Percentiles rank a stretch among this genome's conserved stretches.
phyloP scores from a whole-genome alignment of 208 protist species.

The Naegleria lovaniensis region DNA sequence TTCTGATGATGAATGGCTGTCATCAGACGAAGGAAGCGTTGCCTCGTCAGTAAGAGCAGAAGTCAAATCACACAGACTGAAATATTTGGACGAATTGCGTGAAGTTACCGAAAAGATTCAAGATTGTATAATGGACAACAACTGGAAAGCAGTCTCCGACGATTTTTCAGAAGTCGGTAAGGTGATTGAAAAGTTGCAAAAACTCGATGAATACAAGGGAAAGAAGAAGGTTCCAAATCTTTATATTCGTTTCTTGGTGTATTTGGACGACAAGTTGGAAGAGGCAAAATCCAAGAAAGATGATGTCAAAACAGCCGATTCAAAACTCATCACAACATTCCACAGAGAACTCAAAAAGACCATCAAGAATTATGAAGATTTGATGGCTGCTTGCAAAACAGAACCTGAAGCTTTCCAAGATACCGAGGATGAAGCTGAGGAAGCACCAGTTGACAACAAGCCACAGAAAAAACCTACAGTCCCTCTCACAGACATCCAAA shows the following conservation, averaged over 20 bases:
- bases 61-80: background rate
- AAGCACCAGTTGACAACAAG: background rate
- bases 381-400: background rate
- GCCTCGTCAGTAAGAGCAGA: background rate
- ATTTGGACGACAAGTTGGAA: background rate
- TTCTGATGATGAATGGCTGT: background rate
- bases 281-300: background rate
- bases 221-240: background rate
- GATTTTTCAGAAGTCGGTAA: background rate
- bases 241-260: background rate
- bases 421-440: background rate
- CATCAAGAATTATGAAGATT: background rate
- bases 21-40: background rate
- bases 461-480: background rate
- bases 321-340: background rate
- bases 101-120: background rate
- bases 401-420: background rate
- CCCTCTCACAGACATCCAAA: background rate
- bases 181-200: conserved; percentile 13
- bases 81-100: background rate
- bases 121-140: background rate
- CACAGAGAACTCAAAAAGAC: background rate
- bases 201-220: background rate
- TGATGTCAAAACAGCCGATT: background rate
- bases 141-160: background rate